phyloP scores from a whole-genome alignment of 768 basidiomycete species.

The Termitomyces sp. region DNA sequence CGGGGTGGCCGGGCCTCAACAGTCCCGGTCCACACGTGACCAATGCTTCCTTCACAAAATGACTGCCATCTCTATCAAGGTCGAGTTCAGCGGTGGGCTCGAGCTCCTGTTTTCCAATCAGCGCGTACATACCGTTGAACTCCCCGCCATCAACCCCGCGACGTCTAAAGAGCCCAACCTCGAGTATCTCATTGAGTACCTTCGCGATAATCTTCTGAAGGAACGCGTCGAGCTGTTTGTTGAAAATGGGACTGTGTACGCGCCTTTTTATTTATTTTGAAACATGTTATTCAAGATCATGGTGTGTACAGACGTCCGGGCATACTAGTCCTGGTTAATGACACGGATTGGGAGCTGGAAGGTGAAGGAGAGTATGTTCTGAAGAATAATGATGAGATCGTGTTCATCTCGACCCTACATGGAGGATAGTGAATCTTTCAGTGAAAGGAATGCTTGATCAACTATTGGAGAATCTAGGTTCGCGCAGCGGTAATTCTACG shows the following conservation, averaged over 20 bases:
- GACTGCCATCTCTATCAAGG: slow-evolving; percentile 38
- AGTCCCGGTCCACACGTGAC: slow-evolving; percentile 1
- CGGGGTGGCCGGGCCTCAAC: no score
- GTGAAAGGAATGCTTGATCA: no score
- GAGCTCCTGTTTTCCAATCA: slow-evolving; percentile 78
- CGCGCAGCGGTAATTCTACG: not conserved
- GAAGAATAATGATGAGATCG: slow-evolving; percentile 78
- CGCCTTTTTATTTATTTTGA: slow-evolving; percentile 6
- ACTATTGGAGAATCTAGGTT: not conserved
- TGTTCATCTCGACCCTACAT: slow-evolving; percentile 95
- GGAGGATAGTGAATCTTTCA: slow-evolving; percentile 57
- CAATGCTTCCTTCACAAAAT: not conserved
- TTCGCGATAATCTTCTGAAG: slow-evolving; percentile 71
- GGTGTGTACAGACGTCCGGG: slow-evolving; percentile 70
- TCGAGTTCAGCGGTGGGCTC: slow-evolving; percentile 82
- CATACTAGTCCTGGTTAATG: slow-evolving; percentile 93
- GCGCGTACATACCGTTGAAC: slow-evolving; percentile 47
- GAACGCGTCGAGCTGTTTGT: slow-evolving; percentile 88
- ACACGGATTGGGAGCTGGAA: slow-evolving; percentile 97
- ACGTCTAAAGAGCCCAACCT: slow-evolving; percentile 42
- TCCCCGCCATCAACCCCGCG: slow-evolving; percentile 35
- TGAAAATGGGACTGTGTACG: slow-evolving; percentile 83
- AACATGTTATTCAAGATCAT: not conserved
- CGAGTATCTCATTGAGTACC: slow-evolving; percentile 70
- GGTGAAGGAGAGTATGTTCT: slow-evolving; percentile 86